Evolutionary conservation across 2,329 filamentous ascomycete genomes (phyloP), one percentile per base, ranked within the genome.

Genomic region (Reticulascus tulasneorum): DNA sequence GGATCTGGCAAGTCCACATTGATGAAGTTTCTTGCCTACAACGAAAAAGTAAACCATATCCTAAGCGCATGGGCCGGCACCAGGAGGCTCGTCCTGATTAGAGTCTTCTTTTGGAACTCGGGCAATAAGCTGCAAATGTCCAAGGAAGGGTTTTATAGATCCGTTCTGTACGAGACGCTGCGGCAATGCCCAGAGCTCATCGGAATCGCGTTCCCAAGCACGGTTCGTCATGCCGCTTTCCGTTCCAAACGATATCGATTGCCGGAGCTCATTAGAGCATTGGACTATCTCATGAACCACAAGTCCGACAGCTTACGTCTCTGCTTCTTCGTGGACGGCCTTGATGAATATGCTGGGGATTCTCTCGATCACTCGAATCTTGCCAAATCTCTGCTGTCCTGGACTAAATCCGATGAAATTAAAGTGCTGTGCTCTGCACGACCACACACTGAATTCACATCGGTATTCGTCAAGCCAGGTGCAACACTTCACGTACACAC

Each of bases 141-240:
- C 1, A 31, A 39, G 1, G 37, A 43, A n/a, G 49, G 47, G 1
- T 29, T 51, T 7, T 38, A 47, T 8, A 39, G 43, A 11, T 45
- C 47, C 2, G 32, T 49, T 0, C 38, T 51, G 2, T 51, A 44
- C 17, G 36, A 48, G 2, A 38, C 44, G 1, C 29, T 51, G 4
- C 35, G 36, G 4, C 40, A 43, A 21, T 41, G 35, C 8, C 47
- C 49, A 1, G 34, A 41, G 7, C 29, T 46, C 5, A 48, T 47
- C n/a, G 28, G 18, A 6, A 12, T 19, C 2, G 30, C 42, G 5
- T 50, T 47, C 12, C 40, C 40, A 12, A n/a, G n/a, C n/a, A n/a
- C n/a, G n/a, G n/a, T n/a, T n/a, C n/a, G n/a, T n/a, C n/a, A n/a
- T n/a, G n/a, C n/a, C n/a, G n/a, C n/a, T n/a, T 16, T 23, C 12